Evolutionary conservation across 2,329 filamentous ascomycete genomes (phyloP), one percentile per base, ranked within the genome.

Genomic region (Geosmithia morbida): DNA sequence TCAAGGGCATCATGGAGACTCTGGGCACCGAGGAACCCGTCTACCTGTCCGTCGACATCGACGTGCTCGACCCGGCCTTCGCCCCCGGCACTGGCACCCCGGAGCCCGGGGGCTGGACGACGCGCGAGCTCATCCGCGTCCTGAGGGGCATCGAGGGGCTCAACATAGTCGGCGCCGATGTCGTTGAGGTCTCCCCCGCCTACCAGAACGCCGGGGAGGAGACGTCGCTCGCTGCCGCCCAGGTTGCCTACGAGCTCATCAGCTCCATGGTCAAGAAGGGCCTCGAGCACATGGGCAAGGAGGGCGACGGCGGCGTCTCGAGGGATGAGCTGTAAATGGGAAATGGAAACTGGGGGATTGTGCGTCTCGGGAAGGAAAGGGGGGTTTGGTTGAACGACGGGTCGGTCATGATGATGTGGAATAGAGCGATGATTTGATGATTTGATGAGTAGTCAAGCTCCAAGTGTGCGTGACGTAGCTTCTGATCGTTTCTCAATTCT

Each of bases 171-270:
- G 82, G 71, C 2, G 78, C 80, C 0, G 83, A 87, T 62, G 77
- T 87, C 47, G 83, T 87, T 2, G 83, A 87, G 63, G 83, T 87
- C 8, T 79, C 83, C 42, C 88, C 88, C 0, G 84, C 84, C 13
- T 95, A 94, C 59, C 87, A 95, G 68, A 82, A 83, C 11, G 68
- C 68, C 7, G 85, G 81, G 1, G 88, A 94, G 67, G 82, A 81
- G 57, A 95, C 87, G 40, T 85, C 86, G 13, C 65, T 94, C 53
- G 87, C 86, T 16, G 88, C 79, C 2, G 87, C 87, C 41, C 87
- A 94, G 71, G 76, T 94, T 40, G 85, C 79, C 1, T 94, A 83
- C 61, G 88, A 94, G 68, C 74, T 94, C n/a, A 62, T 94, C 56
- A 89, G 81, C 18, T 82, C 70, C 51, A 78, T 81, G 63, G 78